These are phyloP conservation scores for Blastobotrys capitulatus DNA, from an alignment of 1,139 yeast species.

Conservation along the genomic window DNA sequence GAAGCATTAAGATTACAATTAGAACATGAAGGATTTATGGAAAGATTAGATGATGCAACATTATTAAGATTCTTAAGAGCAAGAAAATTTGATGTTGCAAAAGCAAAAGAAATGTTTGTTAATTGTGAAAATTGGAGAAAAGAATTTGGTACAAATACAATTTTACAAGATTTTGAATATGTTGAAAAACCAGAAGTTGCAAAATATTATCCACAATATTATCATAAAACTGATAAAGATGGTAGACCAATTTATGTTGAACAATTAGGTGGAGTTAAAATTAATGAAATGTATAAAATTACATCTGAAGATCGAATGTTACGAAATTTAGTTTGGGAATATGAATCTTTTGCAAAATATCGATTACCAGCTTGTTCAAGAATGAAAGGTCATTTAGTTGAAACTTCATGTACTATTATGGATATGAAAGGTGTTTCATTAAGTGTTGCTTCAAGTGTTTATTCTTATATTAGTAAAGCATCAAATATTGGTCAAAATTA, in stretches of 20 bases:
- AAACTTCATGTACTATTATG: slow-evolving; percentile 93
- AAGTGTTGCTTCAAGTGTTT: slow-evolving; percentile 75
- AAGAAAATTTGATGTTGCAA: slow-evolving; percentile 79
- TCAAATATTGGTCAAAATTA: slow-evolving; percentile 92
- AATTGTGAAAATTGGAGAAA: slow-evolving; percentile 91
- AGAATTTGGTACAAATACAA: slow-evolving; percentile 80
- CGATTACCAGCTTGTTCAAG: slow-evolving; percentile 96
- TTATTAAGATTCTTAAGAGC: slow-evolving; percentile 89
- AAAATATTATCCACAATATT: slow-evolving; percentile 88
- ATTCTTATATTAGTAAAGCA: slow-evolving; percentile 86
- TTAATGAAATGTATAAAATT: slow-evolving; percentile 85
- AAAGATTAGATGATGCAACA: slow-evolving; percentile 84
- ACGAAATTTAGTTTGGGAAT: slow-evolving; percentile 94
- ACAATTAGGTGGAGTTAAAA: slow-evolving; percentile 86
- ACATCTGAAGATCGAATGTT: slow-evolving; percentile 96
- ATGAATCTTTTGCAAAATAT: slow-evolving; percentile 77
- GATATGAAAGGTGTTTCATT: slow-evolving; percentile 93
- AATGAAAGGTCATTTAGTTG: slow-evolving; percentile 68
- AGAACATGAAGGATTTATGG: slow-evolving; percentile 57
- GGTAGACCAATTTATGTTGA: slow-evolving; percentile 96
- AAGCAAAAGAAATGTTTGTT: slow-evolving; percentile 76
- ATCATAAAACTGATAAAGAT: slow-evolving; percentile 93
- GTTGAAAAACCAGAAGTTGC: slow-evolving; percentile 89
- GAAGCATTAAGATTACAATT: slow-evolving; percentile 55
- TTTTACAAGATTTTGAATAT: slow-evolving; percentile 80